Evolutionary conservation across 805 yeast genomes (phyloP).

Genomic region (Metschnikowia similis): DNA sequence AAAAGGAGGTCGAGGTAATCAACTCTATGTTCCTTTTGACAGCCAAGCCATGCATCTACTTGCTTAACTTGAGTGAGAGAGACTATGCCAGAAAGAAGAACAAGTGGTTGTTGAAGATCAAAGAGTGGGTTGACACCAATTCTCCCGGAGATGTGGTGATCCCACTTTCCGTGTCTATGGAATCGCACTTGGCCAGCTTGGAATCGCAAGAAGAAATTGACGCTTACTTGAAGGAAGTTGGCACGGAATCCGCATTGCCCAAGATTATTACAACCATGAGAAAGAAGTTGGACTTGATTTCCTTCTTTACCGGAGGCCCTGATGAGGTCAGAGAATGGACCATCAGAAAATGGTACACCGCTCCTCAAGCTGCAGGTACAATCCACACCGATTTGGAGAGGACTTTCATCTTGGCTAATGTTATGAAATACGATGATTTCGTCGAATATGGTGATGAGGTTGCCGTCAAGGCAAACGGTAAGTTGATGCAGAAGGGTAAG

Average conservation of each 20-base stretch:
- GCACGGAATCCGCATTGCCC: conserved; percentile 77
- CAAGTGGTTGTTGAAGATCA: conserved; percentile 75
- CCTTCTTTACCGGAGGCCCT: conserved; percentile 85
- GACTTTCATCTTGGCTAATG: conserved; percentile 76
- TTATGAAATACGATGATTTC: conserved; percentile 64
- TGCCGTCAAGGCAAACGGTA: conserved; percentile 82
- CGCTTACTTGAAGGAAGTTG: conserved; percentile 69
- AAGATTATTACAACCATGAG: conserved; percentile 72
- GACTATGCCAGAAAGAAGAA: conserved; percentile 87
- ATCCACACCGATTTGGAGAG: conserved; percentile 82
- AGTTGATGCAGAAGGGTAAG: conserved; percentile 87
- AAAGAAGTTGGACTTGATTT: conserved; percentile 61
- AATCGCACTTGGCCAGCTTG: conserved; percentile 69
- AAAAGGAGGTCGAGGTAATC: conserved; percentile 87
- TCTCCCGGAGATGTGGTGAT: conserved; percentile 85
- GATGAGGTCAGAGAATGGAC: conserved; percentile 89
- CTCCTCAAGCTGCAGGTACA: conserved; percentile 87
- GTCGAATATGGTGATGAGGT: conserved; percentile 63
- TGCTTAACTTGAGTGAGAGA: conserved; percentile 83
- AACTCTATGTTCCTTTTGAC: conserved; percentile 84
- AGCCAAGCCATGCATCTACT: conserved; percentile 92
- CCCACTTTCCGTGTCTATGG: conserved; percentile 89
- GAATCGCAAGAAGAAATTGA: conserved; percentile 42
- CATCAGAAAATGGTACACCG: conserved; percentile 65
- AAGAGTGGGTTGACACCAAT: conserved; percentile 84